Percentiles rank a stretch among this genome's conserved stretches.
phyloP scores from a whole-genome alignment of 306 rosid genomes.

The Alnus glutinosa region DNA sequence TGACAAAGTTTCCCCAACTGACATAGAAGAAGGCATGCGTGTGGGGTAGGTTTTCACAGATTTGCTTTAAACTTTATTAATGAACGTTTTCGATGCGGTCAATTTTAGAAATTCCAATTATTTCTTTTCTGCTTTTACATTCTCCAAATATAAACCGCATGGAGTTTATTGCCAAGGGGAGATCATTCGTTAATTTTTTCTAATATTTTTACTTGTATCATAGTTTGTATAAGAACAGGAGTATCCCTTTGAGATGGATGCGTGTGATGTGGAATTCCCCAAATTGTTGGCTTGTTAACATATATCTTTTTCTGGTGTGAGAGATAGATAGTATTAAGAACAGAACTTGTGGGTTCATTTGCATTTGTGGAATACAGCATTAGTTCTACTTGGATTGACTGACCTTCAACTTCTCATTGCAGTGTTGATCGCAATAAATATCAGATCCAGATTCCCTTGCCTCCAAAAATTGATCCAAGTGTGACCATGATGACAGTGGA shows the following conservation, averaged over 20 bases:
- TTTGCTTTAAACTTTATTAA: not conserved
- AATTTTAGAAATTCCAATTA: not conserved
- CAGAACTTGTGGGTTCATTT: not conserved
- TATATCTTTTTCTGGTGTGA: not conserved
- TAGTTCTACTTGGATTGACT: conserved; percentile 29
- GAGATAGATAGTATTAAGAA: not conserved
- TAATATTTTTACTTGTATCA: not conserved
- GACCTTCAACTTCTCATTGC: conserved; percentile 36
- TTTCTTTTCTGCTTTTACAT: not conserved
- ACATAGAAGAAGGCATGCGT: conserved; percentile 99
- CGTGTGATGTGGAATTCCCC: not conserved
- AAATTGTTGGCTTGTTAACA: not conserved
- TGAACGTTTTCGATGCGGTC: not conserved
- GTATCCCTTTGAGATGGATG: not conserved
- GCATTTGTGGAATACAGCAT: not conserved
- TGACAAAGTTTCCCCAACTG: conserved; percentile 99
- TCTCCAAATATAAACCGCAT: not conserved
- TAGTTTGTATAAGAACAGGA: not conserved
- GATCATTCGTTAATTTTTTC: not conserved
- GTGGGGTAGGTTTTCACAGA: conserved; percentile 71
- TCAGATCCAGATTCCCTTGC: conserved; percentile 98
- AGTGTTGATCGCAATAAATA: conserved; percentile 97
- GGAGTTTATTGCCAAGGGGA: not conserved
- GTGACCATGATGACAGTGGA: conserved; percentile 99
- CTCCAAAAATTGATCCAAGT: conserved; percentile 98